phyloP scores from a whole-genome alignment of 129 eudicot species.

The sunflower (Helianthus annuus) region DNA sequence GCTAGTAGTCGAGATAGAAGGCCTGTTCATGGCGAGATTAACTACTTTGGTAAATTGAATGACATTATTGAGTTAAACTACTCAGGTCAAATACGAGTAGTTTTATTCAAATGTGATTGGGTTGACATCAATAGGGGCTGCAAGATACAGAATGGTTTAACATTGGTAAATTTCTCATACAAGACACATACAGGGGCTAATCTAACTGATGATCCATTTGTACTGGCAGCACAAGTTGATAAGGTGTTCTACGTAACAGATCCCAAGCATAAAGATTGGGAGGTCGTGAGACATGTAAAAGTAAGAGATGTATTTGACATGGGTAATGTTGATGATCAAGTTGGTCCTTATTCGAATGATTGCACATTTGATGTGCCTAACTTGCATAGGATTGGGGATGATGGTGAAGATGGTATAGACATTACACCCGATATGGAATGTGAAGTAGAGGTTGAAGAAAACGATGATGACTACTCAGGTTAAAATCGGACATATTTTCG shows the following conservation, averaged over 20 bases:
- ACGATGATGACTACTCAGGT: background rate
- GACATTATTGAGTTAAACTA: background rate
- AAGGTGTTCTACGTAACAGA: background rate
- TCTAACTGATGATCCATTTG: background rate
- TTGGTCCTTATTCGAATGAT: background rate
- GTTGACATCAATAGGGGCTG: constrained; percentile 8
- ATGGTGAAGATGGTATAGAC: constrained; percentile 5
- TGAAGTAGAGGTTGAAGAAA: background rate
- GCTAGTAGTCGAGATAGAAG: background rate
- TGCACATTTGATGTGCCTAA: background rate
- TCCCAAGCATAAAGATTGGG: background rate
- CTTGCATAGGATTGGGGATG: constrained; percentile 3
- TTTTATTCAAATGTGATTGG: constrained; percentile 8
- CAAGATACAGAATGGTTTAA: background rate
- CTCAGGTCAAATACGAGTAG: background rate
- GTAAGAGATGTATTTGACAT: background rate
- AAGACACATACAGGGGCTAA: background rate
- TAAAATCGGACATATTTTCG: no score
- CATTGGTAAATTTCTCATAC: constrained; percentile 6
- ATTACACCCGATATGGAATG: background rate
- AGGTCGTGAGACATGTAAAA: no score
- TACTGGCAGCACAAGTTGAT: constrained; percentile 9
- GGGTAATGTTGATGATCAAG: background rate
- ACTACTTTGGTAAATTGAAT: background rate
- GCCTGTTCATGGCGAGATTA: background rate